Conservation (phyloP, 129 eudicot genomes). For the Flaveria brownii region DNA sequence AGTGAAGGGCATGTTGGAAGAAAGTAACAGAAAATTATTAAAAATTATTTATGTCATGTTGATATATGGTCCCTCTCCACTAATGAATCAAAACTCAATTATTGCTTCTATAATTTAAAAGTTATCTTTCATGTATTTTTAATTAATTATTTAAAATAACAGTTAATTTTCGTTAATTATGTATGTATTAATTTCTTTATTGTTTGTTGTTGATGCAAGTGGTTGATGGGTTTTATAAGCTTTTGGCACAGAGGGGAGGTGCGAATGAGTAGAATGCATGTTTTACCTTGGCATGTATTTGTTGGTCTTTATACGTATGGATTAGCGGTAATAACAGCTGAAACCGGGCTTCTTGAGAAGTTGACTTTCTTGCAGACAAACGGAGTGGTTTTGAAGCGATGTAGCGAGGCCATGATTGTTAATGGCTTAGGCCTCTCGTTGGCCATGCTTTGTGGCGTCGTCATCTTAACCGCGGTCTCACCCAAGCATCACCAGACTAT, state of each 20-base stretch:
- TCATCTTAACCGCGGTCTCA: slow-evolving; percentile 69
- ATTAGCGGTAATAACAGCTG: slow-evolving; percentile 83
- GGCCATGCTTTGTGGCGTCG: slow-evolving; percentile 75
- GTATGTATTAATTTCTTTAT: neutral
- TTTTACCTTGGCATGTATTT: slow-evolving; percentile 88
- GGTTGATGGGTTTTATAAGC: slow-evolving; percentile 85
- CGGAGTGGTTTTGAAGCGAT: slow-evolving; percentile 55
- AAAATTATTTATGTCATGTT: neutral
- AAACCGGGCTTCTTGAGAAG: slow-evolving; percentile 90
- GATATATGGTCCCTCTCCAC: slow-evolving; percentile 32
- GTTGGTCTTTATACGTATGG: slow-evolving; percentile 89
- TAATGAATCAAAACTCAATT: neutral
- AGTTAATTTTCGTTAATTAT: neutral
- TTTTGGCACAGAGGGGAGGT: slow-evolving; percentile 89
- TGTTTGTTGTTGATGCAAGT: slow-evolving; percentile 45
- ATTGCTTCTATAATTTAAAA: slow-evolving; percentile 25
- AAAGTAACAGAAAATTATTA: slow-evolving; percentile 27
- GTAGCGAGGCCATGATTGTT: slow-evolving; percentile 64
- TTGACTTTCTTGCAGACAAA: slow-evolving; percentile 68
- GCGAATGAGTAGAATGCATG: slow-evolving; percentile 51
- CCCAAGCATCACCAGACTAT: slow-evolving; percentile 46
- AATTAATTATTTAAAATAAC: neutral
- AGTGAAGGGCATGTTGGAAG: neutral
- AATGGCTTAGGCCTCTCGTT: slow-evolving; percentile 79
- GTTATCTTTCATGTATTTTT: neutral